Evolutionary conservation across 441 rosid species (phyloP).

Genomic region (Corymbia citriodora): DNA sequence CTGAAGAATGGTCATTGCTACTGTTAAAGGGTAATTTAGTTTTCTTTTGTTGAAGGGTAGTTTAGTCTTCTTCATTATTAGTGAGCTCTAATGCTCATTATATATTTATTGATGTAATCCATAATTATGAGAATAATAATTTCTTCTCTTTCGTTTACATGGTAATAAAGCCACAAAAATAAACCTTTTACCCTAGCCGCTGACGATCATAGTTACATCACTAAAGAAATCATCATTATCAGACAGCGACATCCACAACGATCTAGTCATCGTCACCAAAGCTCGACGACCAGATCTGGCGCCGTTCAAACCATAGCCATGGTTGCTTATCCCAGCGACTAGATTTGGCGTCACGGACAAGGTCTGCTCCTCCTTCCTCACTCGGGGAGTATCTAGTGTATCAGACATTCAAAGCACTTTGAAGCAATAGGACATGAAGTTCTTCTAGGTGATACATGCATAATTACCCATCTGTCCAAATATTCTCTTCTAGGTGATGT

Average conservation of each 20-base stretch:
- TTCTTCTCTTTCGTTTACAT: background rate
- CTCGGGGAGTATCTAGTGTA: background rate
- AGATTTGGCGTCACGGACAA: background rate
- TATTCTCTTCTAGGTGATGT: background rate
- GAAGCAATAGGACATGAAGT: background rate
- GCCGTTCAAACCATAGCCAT: background rate
- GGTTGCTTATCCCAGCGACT: background rate
- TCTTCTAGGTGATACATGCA: background rate
- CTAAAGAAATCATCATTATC: background rate
- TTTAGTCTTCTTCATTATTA: background rate
- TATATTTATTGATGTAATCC: too few species aligned
- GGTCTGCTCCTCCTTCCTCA: background rate
- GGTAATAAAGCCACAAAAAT: background rate
- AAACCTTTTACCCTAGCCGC: background rate
- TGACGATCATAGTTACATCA: background rate
- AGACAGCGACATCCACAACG: background rate
- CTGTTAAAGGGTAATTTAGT: too few species aligned
- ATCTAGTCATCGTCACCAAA: background rate
- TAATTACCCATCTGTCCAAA: background rate
- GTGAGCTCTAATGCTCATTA: background rate
- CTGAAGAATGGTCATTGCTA: background rate
- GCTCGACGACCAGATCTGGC: rapidly evolving
- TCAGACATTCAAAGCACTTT: background rate
- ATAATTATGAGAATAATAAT: too few species aligned
- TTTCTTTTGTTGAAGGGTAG: background rate